A percentile compares a stretch with the other conserved stretches of the same genome.
These are phyloP conservation scores for Kondoa subrosea DNA, from an alignment of 768 basidiomycete genomes.

Conservation along the genomic window DNA sequence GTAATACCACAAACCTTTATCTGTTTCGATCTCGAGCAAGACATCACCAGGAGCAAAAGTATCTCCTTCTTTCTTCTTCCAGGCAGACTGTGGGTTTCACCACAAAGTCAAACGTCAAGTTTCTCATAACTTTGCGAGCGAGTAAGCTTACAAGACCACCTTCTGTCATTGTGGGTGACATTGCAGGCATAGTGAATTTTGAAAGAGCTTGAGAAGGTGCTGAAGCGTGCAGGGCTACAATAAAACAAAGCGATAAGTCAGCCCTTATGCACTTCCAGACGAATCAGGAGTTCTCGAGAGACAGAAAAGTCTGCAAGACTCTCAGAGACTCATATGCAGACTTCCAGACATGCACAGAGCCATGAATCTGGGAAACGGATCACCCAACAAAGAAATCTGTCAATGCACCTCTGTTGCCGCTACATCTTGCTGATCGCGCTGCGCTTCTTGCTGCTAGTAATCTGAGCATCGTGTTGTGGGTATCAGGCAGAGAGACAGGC, in stretches of 20 bases:
- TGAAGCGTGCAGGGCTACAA: conserved; percentile 54
- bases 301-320: too few species aligned
- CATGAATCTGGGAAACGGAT: background rate
- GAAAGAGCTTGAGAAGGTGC: conserved; percentile 58
- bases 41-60: conserved; percentile 77
- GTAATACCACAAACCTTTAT: too few species aligned
- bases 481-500: too few species aligned
- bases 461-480: too few species aligned
- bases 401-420: background rate
- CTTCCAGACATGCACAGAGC: too few species aligned
- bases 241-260: background rate
- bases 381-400: conserved; percentile 37
- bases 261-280: background rate
- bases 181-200: conserved; percentile 89
- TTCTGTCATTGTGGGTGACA: conserved; percentile 99
- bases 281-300: background rate
- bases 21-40: conserved; percentile 95
- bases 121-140: background rate
- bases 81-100: conserved; percentile 30
- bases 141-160: conserved; percentile 82
- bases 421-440: background rate
- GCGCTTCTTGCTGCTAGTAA: background rate
- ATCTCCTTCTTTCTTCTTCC: conserved; percentile 97
- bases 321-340: too few species aligned
- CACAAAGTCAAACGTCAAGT: background rate